Conservation (phyloP, 2,329 filamentous ascomycete species). For the Aspergillus viridinutans region DNA sequence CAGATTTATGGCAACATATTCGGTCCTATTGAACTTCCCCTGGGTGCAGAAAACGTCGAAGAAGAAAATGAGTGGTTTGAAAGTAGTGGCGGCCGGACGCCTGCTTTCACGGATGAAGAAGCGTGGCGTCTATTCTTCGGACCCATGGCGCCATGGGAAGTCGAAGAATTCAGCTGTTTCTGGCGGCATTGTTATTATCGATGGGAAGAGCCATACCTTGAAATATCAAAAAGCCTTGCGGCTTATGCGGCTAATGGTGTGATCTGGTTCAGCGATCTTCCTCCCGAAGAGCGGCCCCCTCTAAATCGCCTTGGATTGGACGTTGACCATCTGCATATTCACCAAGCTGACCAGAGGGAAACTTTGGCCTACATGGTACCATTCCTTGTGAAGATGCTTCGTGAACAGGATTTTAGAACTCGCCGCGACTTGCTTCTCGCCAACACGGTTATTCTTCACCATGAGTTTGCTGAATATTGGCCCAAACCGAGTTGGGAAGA, state of each 20-base stretch:
- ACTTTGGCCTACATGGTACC: slow-evolving; percentile 10
- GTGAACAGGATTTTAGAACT: neutral
- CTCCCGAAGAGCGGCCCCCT: slow-evolving; percentile 3
- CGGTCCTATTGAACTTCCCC: neutral
- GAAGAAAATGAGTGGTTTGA: neutral
- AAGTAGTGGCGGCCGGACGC: neutral
- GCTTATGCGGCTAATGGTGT: neutral
- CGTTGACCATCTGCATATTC: neutral
- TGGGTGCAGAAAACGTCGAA: neutral
- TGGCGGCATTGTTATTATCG: slow-evolving; percentile 6
- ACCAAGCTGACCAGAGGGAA: neutral
- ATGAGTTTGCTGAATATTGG: neutral
- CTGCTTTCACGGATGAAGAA: slow-evolving; percentile 3
- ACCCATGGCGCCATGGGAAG: slow-evolving; percentile 19
- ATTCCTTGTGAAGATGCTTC: slow-evolving; percentile 12
- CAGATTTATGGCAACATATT: slow-evolving; percentile 15
- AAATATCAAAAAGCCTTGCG: slow-evolving; percentile 5
- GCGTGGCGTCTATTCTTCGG: slow-evolving; percentile 15
- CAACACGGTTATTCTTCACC: neutral
- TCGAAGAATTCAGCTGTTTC: slow-evolving; percentile 18
- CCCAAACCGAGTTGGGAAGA: neutral
- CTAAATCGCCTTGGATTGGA: neutral
- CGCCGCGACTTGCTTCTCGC: slow-evolving; percentile 12
- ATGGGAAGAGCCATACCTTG: neutral
- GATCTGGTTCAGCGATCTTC: slow-evolving; percentile 1